These are phyloP conservation scores for Gastrolobium bilobum DNA, from an alignment of 306 rosid species.

Conservation along the genomic window DNA sequence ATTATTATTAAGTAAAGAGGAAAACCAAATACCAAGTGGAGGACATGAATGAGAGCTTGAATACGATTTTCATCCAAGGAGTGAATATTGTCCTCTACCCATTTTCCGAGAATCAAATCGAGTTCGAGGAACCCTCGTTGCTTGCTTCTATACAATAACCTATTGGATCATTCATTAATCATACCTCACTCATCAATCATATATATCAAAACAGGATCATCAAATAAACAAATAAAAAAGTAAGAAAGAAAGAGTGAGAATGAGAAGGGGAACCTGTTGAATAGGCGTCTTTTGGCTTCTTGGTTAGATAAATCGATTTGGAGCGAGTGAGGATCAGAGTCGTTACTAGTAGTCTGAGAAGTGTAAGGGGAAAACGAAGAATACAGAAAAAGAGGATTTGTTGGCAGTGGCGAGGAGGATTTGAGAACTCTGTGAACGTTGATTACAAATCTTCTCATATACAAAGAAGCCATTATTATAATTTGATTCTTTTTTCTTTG, in stretches of 20 bases:
- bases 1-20: not conserved
- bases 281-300: slow-evolving; percentile 79
- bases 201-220: not conserved
- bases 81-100: slow-evolving; percentile 84
- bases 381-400: slow-evolving; percentile 37
- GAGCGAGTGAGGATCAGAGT: slow-evolving; percentile 37
- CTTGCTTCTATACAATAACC: slow-evolving; percentile 86
- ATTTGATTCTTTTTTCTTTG: not conserved
- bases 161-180: slow-evolving; percentile 13
- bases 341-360: slow-evolving; percentile 36
- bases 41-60: slow-evolving; percentile 71
- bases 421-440: slow-evolving; percentile 52
- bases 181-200: not conserved
- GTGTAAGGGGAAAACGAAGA: slow-evolving; percentile 49
- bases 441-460: slow-evolving; percentile 47
- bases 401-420: slow-evolving; percentile 33
- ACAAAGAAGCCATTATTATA: slow-evolving; percentile 55
- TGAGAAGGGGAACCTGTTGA: slow-evolving; percentile 63
- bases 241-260: not conserved
- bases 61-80: slow-evolving; percentile 78
- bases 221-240: not conserved
- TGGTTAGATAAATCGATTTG: slow-evolving; percentile 73
- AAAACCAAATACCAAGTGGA: slow-evolving; percentile 66
- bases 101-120: slow-evolving; percentile 92
- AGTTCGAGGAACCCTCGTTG: slow-evolving; percentile 90